Evolutionary conservation across 768 basidiomycete genomes (phyloP), one percentile per base, ranked within the genome.

Genomic region (Trametes elegans): DNA sequence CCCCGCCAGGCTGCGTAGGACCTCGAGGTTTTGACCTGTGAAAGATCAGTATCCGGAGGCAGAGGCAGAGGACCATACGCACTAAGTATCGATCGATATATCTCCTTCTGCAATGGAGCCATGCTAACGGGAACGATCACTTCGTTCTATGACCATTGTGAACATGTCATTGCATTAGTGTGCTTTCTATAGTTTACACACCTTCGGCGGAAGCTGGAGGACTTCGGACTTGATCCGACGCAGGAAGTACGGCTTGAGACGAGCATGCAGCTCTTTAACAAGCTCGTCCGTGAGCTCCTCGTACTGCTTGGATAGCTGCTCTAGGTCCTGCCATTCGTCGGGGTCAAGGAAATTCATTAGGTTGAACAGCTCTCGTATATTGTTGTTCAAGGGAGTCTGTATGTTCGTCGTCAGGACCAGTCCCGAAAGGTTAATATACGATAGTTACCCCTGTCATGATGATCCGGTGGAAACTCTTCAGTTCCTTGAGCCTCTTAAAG

Each of bases 311-410:
- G 88, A 85, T 10, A 98, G 75, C 6, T 69, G 77, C 63, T 87
- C 83, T 19, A 98, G 74, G 66, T 98, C 83, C 5, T 71, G 67
- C 91, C 91, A 92, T 58, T 88, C 76, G 11, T 71, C 61, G 5
- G 88, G 83, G 66, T 94, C 91, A 16, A 98, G 80, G 74, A 98
- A 98, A 68, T 93, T 91, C 85, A 99, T 93, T 38, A 99, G 78
- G 68, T 95, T 98, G 77, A 98, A 96, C 23, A 99, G 72, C 71
- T 99, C 97, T 42, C 92, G 81, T 21, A 99, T 88, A 66, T 98
- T 98, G 75, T 98, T 98, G 71, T 98, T 98, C 54, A 98, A 70
- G 0, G 96, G 96, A 0, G 97, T 98, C 80, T 93, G 55, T 3
- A 6, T 4, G 8, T 10, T 13, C 16, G 2, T 5, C 9, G 3